phyloP scores from a whole-genome alignment of 345 rosid species.

The Balakata baccata region DNA sequence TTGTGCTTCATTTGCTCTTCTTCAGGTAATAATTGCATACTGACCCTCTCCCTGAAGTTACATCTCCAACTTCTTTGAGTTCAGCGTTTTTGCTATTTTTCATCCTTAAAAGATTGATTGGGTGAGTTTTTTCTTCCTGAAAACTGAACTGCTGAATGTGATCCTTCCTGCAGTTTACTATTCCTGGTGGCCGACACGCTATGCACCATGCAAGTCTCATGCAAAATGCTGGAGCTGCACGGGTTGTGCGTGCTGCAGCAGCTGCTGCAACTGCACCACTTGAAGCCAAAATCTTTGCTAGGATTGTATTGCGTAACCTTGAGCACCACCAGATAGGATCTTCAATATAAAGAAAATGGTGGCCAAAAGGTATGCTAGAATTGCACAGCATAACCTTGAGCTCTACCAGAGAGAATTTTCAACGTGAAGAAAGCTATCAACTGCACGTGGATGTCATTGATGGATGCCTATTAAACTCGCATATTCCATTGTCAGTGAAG shows the following conservation, averaged over 20 bases:
- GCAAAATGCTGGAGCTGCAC: slow-evolving; percentile 76
- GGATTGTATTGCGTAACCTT: slow-evolving; percentile 73
- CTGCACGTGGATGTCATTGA: not conserved
- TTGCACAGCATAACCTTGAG: slow-evolving; percentile 77
- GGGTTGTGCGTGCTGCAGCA: slow-evolving; percentile 79
- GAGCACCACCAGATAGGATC: slow-evolving; percentile 69
- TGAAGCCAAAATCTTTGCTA: slow-evolving; percentile 77
- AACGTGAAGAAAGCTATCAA: slow-evolving; percentile 9
- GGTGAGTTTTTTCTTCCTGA: too few relatives aligned
- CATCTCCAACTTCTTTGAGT: not conserved
- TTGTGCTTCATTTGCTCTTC: slow-evolving; percentile 44
- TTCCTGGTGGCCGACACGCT: slow-evolving; percentile 89
- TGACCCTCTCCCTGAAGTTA: not conserved
- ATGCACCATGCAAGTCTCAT: slow-evolving; percentile 80
- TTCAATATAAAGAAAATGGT: slow-evolving; percentile 22
- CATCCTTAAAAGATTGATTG: too few relatives aligned
- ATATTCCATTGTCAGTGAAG: slow-evolving; percentile 5
- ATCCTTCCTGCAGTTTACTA: slow-evolving; percentile 55
- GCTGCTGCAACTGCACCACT: slow-evolving; percentile 80
- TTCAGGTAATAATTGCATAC: slow-evolving; percentile 30
- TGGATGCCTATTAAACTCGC: slow-evolving; percentile 8
- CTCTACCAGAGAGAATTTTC: slow-evolving; percentile 59
- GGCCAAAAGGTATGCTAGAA: slow-evolving; percentile 65
- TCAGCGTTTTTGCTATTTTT: not conserved
- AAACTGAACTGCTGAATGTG: not conserved